A percentile compares a stretch with the other conserved stretches of the same genome.
Conservation (phyloP, 345 rosid genomes). For the Salix caprea region DNA sequence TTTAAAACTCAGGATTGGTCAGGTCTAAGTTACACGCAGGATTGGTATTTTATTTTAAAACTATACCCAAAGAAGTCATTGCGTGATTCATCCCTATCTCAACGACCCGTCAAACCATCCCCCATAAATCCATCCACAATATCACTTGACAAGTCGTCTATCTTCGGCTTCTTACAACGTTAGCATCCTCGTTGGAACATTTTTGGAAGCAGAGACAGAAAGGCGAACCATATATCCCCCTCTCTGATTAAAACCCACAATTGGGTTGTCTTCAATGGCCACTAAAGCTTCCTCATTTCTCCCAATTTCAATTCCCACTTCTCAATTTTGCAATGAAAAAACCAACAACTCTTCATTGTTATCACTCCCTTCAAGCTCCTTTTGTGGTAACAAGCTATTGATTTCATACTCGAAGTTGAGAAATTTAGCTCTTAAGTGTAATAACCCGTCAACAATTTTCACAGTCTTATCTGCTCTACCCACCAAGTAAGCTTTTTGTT, state of each 20-base stretch:
- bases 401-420: conserved; percentile 25
- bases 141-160: neutral
- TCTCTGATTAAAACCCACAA: neutral
- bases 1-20: too few species aligned
- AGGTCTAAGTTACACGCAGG: too few species aligned
- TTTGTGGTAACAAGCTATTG: conserved; percentile 45
- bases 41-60: too few species aligned
- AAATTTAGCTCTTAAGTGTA: conserved; percentile 23
- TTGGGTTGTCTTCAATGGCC: conserved; percentile 36
- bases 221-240: neutral
- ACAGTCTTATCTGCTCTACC: conserved; percentile 63
- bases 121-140: neutral
- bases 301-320: conserved; percentile 33
- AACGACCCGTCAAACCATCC: neutral
- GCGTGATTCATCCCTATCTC: neutral
- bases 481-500: conserved; percentile 37
- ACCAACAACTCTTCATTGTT: conserved; percentile 14
- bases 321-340: conserved; percentile 21
- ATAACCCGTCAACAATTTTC: conserved; percentile 32
- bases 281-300: conserved; percentile 42
- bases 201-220: neutral
- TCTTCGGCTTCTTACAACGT: neutral
- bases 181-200: neutral
- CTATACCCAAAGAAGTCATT: too few species aligned
- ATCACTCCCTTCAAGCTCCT: conserved; percentile 31